Percentiles rank a stretch among this genome's conserved stretches.
phyloP scores from a whole-genome alignment of 495 filamentous ascomycete species.

The Daldinia loculata region DNA sequence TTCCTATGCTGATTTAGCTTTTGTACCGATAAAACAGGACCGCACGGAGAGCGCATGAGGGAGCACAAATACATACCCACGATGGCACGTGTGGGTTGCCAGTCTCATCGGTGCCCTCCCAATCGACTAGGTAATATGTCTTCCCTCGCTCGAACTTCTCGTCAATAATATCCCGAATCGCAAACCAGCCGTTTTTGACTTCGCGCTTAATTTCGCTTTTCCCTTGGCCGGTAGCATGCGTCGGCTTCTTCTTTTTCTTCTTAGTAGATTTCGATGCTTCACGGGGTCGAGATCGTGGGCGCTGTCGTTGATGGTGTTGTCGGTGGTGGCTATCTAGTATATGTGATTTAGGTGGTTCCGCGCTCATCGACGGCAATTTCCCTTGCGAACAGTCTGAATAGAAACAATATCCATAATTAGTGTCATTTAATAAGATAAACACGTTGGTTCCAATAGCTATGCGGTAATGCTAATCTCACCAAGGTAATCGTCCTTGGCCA shows the following conservation, averaged over 20 bases:
- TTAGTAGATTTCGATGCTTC: neutral
- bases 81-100: conserved; percentile 48
- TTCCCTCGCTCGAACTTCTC: conserved; percentile 48
- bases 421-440: neutral
- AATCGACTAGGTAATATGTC: conserved; percentile 51
- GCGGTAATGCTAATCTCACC: conserved; percentile 22
- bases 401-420: conserved; percentile 40
- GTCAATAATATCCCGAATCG: conserved; percentile 49
- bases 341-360: conserved; percentile 9
- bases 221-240: neutral
- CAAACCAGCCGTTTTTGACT: conserved; percentile 31
- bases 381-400: conserved; percentile 30
- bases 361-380: conserved; percentile 39
- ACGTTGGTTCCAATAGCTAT: neutral
- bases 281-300: neutral
- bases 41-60: neutral
- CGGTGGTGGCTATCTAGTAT: conserved; percentile 1
- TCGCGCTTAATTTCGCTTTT: conserved; percentile 4
- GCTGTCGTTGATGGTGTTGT: conserved; percentile 7
- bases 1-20: conserved; percentile 44
- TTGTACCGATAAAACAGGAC: neutral
- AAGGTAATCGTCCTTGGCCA: conserved; percentile 21
- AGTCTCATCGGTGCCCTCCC: conserved; percentile 50
- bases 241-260: conserved; percentile 23
- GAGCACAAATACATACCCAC: conserved; percentile 49